A percentile compares a stretch with the other conserved stretches of the same genome.
Conservation (phyloP, 1,284 basidiomycete genomes). For the Moesziomyces aphidis region DNA sequence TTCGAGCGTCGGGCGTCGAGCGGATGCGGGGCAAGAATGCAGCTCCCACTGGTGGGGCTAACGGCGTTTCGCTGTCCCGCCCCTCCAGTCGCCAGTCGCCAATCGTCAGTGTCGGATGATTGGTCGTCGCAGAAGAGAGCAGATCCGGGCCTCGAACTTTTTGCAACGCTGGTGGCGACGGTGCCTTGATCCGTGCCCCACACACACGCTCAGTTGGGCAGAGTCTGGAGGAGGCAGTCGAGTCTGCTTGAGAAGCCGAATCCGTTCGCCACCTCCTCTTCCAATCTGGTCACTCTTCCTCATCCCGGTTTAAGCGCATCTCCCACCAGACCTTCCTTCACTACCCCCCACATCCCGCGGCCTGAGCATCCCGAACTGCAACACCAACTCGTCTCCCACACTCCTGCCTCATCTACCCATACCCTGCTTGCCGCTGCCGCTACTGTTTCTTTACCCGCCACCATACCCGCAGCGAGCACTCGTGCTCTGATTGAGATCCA, state of each 20-base stretch:
- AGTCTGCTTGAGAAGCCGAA: neutral
- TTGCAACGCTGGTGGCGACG: neutral
- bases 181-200: neutral
- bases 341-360: neutral
- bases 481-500: conserved; percentile 5
- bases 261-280: neutral
- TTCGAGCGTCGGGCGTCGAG: neutral
- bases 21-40: neutral
- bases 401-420: no score
- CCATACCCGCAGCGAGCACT: neutral
- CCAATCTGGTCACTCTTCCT: neutral
- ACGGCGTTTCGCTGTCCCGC: no score
- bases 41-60: neutral
- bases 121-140: neutral
- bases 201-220: neutral
- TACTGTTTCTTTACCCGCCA: neutral
- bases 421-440: neutral
- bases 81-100: neutral
- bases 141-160: neutral
- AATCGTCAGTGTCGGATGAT: neutral
- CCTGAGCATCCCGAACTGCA: neutral
- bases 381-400: neutral
- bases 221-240: no score
- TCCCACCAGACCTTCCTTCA: neutral
- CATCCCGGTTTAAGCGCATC: neutral